Conservation (phyloP, 2,329 filamentous ascomycete genomes). For the Botrytis elliptica region DNA sequence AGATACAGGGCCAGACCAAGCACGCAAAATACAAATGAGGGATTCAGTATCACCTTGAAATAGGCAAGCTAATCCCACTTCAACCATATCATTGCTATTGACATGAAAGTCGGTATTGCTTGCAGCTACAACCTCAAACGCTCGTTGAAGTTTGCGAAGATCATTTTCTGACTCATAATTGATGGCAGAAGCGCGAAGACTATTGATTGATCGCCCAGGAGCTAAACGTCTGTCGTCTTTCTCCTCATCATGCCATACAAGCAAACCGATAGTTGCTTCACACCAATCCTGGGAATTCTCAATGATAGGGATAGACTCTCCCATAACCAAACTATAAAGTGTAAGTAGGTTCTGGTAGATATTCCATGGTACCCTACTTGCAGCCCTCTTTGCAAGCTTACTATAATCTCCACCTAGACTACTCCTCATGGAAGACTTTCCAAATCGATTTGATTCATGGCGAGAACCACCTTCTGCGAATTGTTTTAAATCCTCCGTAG, state of each 20-base stretch:
- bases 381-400: slow-evolving; percentile 69
- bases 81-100: slow-evolving; percentile 71
- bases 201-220: slow-evolving; percentile 32
- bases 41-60: slow-evolving; percentile 81
- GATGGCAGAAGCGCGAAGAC: slow-evolving; percentile 42
- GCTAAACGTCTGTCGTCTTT: slow-evolving; percentile 48
- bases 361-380: slow-evolving; percentile 84
- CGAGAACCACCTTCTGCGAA: slow-evolving; percentile 67
- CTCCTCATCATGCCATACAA: slow-evolving; percentile 91
- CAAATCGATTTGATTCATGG: slow-evolving; percentile 40
- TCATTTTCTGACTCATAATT: slow-evolving; percentile 61
- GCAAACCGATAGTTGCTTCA: slow-evolving; percentile 78
- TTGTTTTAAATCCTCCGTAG: slow-evolving; percentile 67
- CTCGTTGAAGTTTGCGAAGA: slow-evolving; percentile 67
- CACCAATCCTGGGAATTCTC: slow-evolving; percentile 85
- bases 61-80: slow-evolving; percentile 77
- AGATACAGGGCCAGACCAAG: slow-evolving; percentile 78
- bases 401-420: slow-evolving; percentile 59
- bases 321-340: slow-evolving; percentile 78
- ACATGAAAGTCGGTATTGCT: slow-evolving; percentile 71
- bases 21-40: slow-evolving; percentile 69
- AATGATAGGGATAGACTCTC: slow-evolving; percentile 72
- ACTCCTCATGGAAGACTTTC: slow-evolving; percentile 46
- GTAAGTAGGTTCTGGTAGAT: slow-evolving; percentile 82
- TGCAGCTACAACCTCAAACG: slow-evolving; percentile 65